A percentile compares a stretch with the other conserved stretches of the same genome.
These are phyloP conservation scores for Pilaira anomala DNA, from an alignment of 192 early-diverging fungal genomes.

Conservation along the genomic window DNA sequence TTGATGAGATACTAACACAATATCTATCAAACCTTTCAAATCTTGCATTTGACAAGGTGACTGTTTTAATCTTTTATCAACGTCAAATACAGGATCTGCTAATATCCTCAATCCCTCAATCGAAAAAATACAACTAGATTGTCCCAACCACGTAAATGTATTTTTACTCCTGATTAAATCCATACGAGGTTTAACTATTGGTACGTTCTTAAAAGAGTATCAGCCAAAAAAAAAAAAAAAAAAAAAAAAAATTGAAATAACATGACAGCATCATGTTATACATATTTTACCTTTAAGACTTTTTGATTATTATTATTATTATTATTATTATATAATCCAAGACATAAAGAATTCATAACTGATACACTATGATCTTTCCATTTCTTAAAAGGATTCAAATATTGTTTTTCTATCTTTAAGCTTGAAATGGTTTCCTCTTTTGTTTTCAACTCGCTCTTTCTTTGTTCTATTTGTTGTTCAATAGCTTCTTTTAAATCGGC, in stretches of 20 bases:
- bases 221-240: background rate
- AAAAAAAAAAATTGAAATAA: too few species aligned
- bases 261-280: too few species aligned
- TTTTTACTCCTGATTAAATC: background rate
- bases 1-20: conserved; percentile 48
- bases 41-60: conserved; percentile 40
- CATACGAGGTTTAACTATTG: conserved; percentile 14
- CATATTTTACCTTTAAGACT: too few species aligned
- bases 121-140: conserved; percentile 55
- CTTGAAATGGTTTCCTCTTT: conserved; percentile 33
- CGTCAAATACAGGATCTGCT: conserved; percentile 53
- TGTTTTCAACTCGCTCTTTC: conserved; percentile 16
- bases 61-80: conserved; percentile 40
- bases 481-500: conserved; percentile 31
- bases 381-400: conserved; percentile 61
- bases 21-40: conserved; percentile 39
- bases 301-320: too few species aligned
- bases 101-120: conserved; percentile 53
- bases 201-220: background rate
- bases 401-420: conserved; percentile 39
- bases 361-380: conserved; percentile 38
- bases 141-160: conserved; percentile 41
- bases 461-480: conserved; percentile 14
- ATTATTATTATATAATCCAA: background rate
- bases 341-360: conserved; percentile 21